phyloP scores from a whole-genome alignment of 2,329 filamentous ascomycete species.

The Botryotinia globosa region DNA sequence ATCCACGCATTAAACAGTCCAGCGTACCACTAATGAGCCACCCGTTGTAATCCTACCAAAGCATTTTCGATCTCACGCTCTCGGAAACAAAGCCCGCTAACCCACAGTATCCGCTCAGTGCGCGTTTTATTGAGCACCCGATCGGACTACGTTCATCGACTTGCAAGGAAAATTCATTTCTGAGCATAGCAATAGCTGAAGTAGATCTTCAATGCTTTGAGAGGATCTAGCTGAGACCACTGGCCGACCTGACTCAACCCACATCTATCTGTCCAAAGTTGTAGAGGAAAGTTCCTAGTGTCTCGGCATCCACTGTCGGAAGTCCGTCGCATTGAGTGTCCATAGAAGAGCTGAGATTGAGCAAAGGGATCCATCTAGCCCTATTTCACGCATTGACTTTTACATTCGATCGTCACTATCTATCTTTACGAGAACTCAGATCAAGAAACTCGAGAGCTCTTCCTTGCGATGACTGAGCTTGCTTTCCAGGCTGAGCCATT shows the following conservation, averaged over 20 bases:
- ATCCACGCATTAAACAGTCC: not conserved
- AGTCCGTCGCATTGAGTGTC: not conserved
- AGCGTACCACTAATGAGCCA: not conserved
- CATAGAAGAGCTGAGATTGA: not conserved
- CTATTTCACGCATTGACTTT: not conserved
- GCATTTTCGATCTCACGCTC: not conserved
- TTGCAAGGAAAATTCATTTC: not conserved
- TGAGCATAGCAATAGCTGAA: not conserved
- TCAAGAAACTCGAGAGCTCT: not conserved
- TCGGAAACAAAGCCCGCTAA: not conserved
- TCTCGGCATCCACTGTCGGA: not conserved
- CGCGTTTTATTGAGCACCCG: not conserved
- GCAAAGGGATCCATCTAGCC: not conserved
- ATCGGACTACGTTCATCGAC: not conserved
- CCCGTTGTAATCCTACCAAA: constrained; percentile 5
- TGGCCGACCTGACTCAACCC: not conserved
- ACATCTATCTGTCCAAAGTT: not conserved
- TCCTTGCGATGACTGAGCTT: not conserved
- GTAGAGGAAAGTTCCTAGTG: not conserved
- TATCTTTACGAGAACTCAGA: not conserved
- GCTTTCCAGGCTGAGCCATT: not conserved
- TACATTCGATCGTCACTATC: not conserved
- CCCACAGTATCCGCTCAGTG: not conserved
- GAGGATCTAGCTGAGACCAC: not conserved
- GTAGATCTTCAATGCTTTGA: not conserved